Evolutionary conservation across 495 filamentous ascomycete genomes (phyloP), one percentile per base, ranked within the genome.

Genomic region (Neurospora africana): DNA sequence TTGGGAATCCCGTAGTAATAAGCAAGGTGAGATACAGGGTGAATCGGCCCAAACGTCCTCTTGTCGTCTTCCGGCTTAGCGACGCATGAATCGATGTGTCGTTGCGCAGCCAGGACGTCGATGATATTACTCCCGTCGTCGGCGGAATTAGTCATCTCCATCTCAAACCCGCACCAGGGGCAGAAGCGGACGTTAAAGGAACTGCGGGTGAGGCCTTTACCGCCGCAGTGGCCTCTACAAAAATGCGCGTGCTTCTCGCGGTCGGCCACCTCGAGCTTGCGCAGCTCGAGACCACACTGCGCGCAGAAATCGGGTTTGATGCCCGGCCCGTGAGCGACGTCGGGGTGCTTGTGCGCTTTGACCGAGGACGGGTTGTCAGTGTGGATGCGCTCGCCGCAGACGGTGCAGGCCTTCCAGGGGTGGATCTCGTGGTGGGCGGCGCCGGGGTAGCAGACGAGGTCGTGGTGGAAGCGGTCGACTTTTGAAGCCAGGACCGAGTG

Each of bases 381-480:
- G 37, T 67, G 17, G 11, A 68, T 58, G 41, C 69, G 75, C 17
- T 70, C 23, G 2, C 70, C 75, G 44, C 73, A 74, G 10, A 10
- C 33, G 5, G 21, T n/a, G 36, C 61, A 71, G 10, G 58, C 44
- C 21, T 3, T 37, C 69, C 67, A 70, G 39, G 69, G 40, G 6
- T 39, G 11, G 23, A 21, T 38, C 7, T 37, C 43, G 6, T 72
- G 44, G 15, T 73, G n/a, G 61, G 53, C 30, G 11, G 23, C 70
- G 47, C 74, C 73, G 3, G 74, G 75, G 40, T 72, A 72, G 68
- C 79, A 80, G 9, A 73, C 13, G 10, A 30, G 27, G 58, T 77
- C 74, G 70, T 81, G 80, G 15, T 74, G 68, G n/a, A 15, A 6
- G 39, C 72, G 75, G 61, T 81, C 80, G 11, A 35, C 21, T 0